Evolutionary conservation across 179 eudicot species (phyloP), one percentile per base, ranked within the genome.

Genomic region (Camellia oleifera): DNA sequence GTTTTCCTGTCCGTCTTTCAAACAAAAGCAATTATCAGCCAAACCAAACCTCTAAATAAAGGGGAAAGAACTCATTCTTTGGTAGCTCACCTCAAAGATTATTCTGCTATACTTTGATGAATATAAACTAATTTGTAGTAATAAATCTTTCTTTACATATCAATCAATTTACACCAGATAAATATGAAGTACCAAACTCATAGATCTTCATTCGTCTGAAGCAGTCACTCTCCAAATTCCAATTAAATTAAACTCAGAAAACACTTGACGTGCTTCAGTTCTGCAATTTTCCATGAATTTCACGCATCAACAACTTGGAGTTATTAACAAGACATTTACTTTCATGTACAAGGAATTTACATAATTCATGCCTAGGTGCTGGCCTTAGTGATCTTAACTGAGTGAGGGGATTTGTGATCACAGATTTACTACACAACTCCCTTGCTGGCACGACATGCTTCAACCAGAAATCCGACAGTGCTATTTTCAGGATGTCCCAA

Each of bases 381-480:
- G 95, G 97, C 79, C 82, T 88, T 26, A 88, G 70, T 14, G 82
- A 69, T 15, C 80, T 78, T 75, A 92, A 82, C 66, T 94, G 87
- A 52, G 69, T 23, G 18, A 83, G 83, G 9, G 97, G 92, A 79
- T 91, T 69, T 7, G 82, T 87, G 23, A 92, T 85, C 69, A 61
- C 84, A 70, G 75, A 78, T 26, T 82, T 79, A 18, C 17, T 72
- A 74, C 78, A 93, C 57, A 86, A 4, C 82, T 91, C 93, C 77
- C 82, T 90, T 26, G 98, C 96, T 7, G 97, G 96, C 65, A 85
- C 91, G 57, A 93, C 97, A 85, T 94, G 90, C 45, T 88, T 89
- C 94, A 91, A 91, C 98, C 98, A 94, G 76, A 93, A 94, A 84
- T 94, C 98, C 68, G 90, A 84, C 44, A 94, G 80, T 15, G 93